Evolutionary conservation across 78 protist species (phyloP).

Genomic region (Dictyostelium capitatum): DNA sequence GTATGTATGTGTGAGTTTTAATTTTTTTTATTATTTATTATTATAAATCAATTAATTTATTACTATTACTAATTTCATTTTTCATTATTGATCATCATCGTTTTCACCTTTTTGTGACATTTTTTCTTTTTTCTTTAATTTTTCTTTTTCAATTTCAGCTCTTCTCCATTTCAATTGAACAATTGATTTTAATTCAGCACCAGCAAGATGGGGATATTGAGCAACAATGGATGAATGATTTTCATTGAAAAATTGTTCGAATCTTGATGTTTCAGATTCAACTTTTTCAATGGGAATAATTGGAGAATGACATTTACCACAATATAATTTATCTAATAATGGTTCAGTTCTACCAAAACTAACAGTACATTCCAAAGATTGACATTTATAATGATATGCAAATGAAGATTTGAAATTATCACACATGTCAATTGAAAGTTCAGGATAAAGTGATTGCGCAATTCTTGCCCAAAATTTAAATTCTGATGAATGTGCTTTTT

Average conservation of each 20-base stretch:
- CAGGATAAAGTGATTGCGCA: conserved; percentile 33
- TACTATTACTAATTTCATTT: no score
- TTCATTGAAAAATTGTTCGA: neutral
- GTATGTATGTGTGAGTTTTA: no score
- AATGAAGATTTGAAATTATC: conserved; percentile 41
- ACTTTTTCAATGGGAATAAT: conserved; percentile 43
- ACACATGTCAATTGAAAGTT: conserved; percentile 68
- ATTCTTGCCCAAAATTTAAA: conserved; percentile 68
- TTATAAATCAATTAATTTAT: no score
- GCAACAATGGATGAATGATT: neutral
- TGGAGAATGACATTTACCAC: conserved; percentile 61
- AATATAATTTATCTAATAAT: conserved; percentile 5
- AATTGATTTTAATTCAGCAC: conserved; percentile 24
- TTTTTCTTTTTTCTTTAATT: conserved; percentile 16
- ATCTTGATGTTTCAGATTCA: conserved; percentile 4
- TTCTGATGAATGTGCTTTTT: conserved; percentile 43
- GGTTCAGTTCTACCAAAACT: conserved; percentile 38
- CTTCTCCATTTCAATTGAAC: conserved; percentile 36
- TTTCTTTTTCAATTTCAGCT: neutral
- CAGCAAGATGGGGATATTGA: neutral
- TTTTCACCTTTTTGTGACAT: no score
- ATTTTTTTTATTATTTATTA: no score
- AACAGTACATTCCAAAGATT: conserved; percentile 9
- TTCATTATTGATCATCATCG: no score
- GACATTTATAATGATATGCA: conserved; percentile 58